Base-by-base conservation (phyloP, 768 basidiomycete species). In the Podaxis carcinomalis region DNA sequence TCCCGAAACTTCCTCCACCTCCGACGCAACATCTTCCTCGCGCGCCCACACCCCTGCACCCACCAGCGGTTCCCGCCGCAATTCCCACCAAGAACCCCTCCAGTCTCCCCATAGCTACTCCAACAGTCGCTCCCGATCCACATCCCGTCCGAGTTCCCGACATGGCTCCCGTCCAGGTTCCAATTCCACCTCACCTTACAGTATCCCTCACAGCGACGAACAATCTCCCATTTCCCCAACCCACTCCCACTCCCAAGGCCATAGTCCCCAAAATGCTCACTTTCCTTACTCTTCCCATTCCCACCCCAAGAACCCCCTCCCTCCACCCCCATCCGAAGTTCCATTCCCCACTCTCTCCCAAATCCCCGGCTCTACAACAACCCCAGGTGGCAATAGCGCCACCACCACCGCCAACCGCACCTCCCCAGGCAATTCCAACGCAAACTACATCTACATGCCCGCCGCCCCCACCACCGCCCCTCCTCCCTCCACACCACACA, bases 11-110 rank as follows among this genome's bases (percentile, higher is more conserved):
- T 52, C 62, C 32, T 64, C 61, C 47, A 62, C 46, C 36, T 40
- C 46, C 5, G 4, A 19, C 4, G 32, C 51, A n/a, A 25, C 44
- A 2, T 19, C 55, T 23, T 52, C 46, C 32, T 57, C 53, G 44
- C 56, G 56, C 7, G 66, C 71, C 16, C 63, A 74, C 14, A 56
- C 66, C 6, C 67, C 72, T 16, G 68, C 70, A 28, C 66, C 71
- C 10, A 71, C 78, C 9, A 70, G 65, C 63, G 73, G 75, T 14
- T 78, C 79, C 40, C 75, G 70, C 4, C 78, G 79, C 68, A 59
- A 68, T 10, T 57, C 62, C 28, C 65, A 63, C 55, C 64, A 62
- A 23, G 46, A 67, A 35, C 59, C 64, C 7, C 52, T 67, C 2
- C 69, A 69, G 50, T 42, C 62, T 5, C 32, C 44, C 23, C 68